Base-by-base conservation (phyloP, 495 filamentous ascomycete species). In the Aspergillus asperescens region DNA sequence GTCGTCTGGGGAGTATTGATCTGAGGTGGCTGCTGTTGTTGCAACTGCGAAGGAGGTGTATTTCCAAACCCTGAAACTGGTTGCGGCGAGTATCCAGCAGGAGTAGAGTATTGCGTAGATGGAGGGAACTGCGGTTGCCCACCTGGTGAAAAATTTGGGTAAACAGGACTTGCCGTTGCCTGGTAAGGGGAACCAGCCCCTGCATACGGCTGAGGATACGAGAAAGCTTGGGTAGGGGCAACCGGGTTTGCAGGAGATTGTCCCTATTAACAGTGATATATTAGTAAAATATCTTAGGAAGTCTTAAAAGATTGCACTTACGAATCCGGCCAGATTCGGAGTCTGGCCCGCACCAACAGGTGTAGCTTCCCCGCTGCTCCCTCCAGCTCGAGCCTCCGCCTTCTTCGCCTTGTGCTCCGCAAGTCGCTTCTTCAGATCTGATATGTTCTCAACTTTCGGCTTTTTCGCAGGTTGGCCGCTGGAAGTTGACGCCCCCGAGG, bases 371-470 rank as follows among this genome's bases (percentile, higher is more conserved):
- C 82, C 81, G 58, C 79, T 82, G 59, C 79, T 82, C 29, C 74
- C 76, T 40, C 77, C 77, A 48, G 66, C 68, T 22, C 73, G 71
- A 63, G 79, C 79, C 55, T 86, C 83, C 18, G 81, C 80, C 48
- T 79, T 73, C 62, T 81, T 83, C 1, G 87, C 86, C 52, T 86
- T 87, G 55, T 90, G 86, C 58, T 88, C 89, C 39, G 87, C 88
- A 40, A 95, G 62, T 48, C 90, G 80, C 75, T 84, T 86, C 76
- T 90, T 92, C 57, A 95, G 63, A 59, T 94, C 89, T 10, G 84
- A 82, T 0, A 84, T 67, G 13, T 80, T 78, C 56, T 93, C 89
- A 22, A 90, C 72, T 68, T 90, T 94, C 15, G 89, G 80, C 58
- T 87, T 89, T 76, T 95, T 96, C 2, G 77, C 62, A 1, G 80